Percentiles rank a stretch among this genome's conserved stretches.
Evolutionary conservation across 2,329 filamentous ascomycete species (phyloP).

Genomic region (Pseudogymnoascus sp.): DNA sequence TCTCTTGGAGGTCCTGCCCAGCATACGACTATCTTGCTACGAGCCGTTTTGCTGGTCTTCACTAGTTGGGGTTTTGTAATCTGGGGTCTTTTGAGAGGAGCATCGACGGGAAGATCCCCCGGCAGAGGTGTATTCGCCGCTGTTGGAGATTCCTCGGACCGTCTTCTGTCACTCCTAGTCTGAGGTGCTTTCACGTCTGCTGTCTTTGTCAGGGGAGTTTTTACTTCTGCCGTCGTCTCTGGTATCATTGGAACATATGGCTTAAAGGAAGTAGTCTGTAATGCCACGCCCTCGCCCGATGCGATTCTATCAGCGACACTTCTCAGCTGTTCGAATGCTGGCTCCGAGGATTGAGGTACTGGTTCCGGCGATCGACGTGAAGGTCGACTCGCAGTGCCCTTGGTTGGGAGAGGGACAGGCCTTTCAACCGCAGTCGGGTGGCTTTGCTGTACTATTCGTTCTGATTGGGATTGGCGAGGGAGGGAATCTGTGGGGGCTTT

Average conservation of each 20-base stretch:
- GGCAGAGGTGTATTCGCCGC: neutral
- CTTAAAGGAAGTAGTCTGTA: neutral
- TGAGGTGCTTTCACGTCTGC: neutral
- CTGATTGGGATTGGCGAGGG: neutral
- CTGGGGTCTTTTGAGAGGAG: neutral
- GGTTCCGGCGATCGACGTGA: neutral
- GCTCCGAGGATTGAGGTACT: neutral
- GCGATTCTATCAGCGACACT: neutral
- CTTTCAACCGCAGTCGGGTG: neutral
- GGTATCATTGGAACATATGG: neutral
- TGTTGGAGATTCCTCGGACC: neutral
- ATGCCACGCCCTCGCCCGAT: neutral
- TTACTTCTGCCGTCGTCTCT: neutral
- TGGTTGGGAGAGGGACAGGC: neutral
- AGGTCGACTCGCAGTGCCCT: neutral
- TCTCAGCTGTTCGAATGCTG: neutral
- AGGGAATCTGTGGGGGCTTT: neutral
- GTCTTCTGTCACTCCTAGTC: neutral
- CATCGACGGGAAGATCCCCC: neutral
- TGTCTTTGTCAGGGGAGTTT: neutral
- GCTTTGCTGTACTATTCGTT: neutral
- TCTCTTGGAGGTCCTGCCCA: neutral
- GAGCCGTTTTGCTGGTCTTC: constrained; percentile 6
- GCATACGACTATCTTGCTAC: constrained; percentile 9
- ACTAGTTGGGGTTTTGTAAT: neutral